Base-by-base conservation (phyloP, 2,329 filamentous ascomycete species). In the Herpotrichia juniperi region DNA sequence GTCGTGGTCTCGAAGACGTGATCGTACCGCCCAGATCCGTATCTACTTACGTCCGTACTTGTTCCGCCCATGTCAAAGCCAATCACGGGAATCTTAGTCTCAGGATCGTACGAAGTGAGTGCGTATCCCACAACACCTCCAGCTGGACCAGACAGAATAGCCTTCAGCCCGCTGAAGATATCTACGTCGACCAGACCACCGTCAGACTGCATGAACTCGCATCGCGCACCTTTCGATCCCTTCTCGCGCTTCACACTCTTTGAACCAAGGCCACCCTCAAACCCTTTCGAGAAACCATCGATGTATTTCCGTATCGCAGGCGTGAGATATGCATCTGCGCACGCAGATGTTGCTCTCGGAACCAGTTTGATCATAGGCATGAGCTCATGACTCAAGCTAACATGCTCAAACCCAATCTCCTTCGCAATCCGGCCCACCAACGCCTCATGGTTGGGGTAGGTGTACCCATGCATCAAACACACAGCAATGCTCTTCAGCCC, bases 11-110 rank as follows among this genome's bases (percentile, higher is more conserved):
- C 93, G 61, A 96, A 96, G 0, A 96, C 91, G 65, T 97, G 93
- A 64, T 96, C 93, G 64, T 96, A 93, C 48, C 90, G 82, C 14
- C 93, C 93, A 48, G 88, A 86, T 5, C 89, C 90, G 63, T 93
- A 97, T 43, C 93, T 82, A 28, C 90, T 96, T 9, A 96, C 91
- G 71, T 97, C 93, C 1, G 93, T 97, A 51, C 88, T 93, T 0
- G 93, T 97, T 10, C 93, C 93, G 31, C 91, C 91, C 93, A 97
- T 97, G 62, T 97, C 93, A 66, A 97, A 97, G 0, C 93, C 93
- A 64, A 97, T 96, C 3, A 97, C 89, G 0, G 92, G 91, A 1
- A 85, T 91, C 67, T 87, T 90, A 3, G 91, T 94, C 45, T 88
- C 80, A 0, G 88, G 83, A 59, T 97, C 93, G 70, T 94, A 97